These are phyloP conservation scores for Magnolia sinica DNA, from an alignment of 164 flowering plant species.

Conservation along the genomic window DNA sequence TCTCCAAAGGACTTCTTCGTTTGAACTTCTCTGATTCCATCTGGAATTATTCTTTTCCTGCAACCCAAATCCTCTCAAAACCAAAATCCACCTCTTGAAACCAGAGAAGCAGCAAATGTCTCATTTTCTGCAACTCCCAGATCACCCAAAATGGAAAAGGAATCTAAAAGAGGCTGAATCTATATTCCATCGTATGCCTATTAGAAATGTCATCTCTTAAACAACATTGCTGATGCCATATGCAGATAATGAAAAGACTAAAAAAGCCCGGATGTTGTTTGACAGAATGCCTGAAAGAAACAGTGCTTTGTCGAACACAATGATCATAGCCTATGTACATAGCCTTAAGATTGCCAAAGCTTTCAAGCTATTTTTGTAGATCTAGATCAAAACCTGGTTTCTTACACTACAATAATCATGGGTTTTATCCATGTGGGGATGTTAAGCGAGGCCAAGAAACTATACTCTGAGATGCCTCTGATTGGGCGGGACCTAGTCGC, in stretches of 20 bases:
- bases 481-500: slow-evolving; percentile 28
- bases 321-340: slow-evolving; percentile 42
- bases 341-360: slow-evolving; percentile 25
- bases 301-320: slow-evolving; percentile 44
- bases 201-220: slow-evolving; percentile 36
- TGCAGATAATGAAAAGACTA: slow-evolving; percentile 30
- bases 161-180: slow-evolving; percentile 36
- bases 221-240: slow-evolving; percentile 51
- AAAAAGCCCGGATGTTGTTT: slow-evolving; percentile 36
- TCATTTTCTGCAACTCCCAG: slow-evolving; percentile 37
- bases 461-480: slow-evolving; percentile 23
- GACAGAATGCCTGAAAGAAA: slow-evolving; percentile 47
- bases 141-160: slow-evolving; percentile 46
- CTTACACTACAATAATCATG: slow-evolving; percentile 37
- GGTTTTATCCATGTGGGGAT: slow-evolving; percentile 32
- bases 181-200: slow-evolving; percentile 38
- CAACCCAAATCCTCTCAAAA: slow-evolving; percentile 11
- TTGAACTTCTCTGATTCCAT: not conserved
- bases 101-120: slow-evolving; percentile 7
- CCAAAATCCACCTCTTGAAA: not conserved
- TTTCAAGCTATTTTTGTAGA: slow-evolving; percentile 23
- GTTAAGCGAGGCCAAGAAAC: slow-evolving; percentile 32
- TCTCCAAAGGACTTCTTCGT: not conserved
- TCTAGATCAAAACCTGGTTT: slow-evolving; percentile 29
- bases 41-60: not conserved